These are phyloP conservation scores for Dictyostelium firmibasis DNA, from an alignment of 78 protist species.

Conservation along the genomic window DNA sequence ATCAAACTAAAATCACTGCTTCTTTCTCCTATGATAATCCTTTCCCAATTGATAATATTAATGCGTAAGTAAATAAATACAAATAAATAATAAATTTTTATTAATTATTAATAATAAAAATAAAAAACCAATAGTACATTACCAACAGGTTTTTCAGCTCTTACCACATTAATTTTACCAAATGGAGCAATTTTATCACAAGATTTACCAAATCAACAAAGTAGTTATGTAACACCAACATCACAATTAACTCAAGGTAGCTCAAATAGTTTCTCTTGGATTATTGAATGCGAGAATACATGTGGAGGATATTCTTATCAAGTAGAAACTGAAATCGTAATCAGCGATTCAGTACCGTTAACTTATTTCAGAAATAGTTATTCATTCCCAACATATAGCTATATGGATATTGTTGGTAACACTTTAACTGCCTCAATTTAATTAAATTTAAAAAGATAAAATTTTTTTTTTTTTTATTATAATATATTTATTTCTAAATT, in stretches of 20 bases:
- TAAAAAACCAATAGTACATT: not conserved
- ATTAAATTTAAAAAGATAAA: no score
- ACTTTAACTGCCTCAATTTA: not conserved
- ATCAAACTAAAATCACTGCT: conserved; percentile 14
- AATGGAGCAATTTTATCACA: not conserved
- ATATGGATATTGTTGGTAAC: conserved; percentile 36
- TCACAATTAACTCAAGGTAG: not conserved
- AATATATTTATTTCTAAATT: no score
- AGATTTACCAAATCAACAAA: not conserved
- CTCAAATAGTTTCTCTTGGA: not conserved
- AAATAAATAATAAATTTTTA: no score
- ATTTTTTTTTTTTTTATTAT: no score
- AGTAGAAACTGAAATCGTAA: not conserved
- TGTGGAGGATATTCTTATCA: conserved; percentile 8
- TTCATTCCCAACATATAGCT: conserved; percentile 24
- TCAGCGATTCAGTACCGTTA: not conserved
- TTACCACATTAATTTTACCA: not conserved
- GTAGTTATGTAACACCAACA: not conserved
- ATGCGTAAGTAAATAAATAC: not conserved
- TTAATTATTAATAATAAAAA: no score
- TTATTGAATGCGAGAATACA: not conserved
- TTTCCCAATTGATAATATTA: conserved; percentile 20
- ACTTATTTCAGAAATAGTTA: conserved; percentile 5
- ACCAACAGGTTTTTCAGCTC: conserved; percentile 5
- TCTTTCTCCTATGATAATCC: not conserved